Conservation (phyloP, 2,329 filamentous ascomycete genomes). For the Trichophyton simii region DNA sequence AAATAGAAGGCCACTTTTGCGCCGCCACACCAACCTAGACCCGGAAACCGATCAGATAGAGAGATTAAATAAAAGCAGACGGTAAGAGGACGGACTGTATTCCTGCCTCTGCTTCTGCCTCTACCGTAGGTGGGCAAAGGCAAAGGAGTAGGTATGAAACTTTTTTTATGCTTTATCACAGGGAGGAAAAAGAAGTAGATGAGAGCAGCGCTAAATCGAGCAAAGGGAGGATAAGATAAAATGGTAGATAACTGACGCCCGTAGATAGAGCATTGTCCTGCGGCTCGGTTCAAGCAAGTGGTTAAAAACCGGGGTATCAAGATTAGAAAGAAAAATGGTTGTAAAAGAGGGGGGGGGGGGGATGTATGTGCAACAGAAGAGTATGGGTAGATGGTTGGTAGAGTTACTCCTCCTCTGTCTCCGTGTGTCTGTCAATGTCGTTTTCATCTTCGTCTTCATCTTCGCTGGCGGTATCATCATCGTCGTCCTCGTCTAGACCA, state of each 20-base stretch:
- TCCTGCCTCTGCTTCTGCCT: not conserved
- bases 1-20: not conserved
- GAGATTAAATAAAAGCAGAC: not conserved
- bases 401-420: constrained; percentile 21
- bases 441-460: constrained; percentile 19
- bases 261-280: not conserved
- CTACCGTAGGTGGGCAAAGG: not conserved
- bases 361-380: not conserved
- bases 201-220: not conserved
- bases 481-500: constrained; percentile 39
- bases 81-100: not conserved
- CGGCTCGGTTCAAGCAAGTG: not conserved
- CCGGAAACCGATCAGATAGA: not conserved
- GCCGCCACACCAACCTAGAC: not conserved
- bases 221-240: not conserved
- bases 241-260: not conserved
- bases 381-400: not conserved
- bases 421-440: constrained; percentile 26
- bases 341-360: not conserved
- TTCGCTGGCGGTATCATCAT: constrained; percentile 35
- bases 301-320: not conserved
- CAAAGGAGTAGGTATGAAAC: not conserved
- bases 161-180: not conserved
- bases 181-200: not conserved
- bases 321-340: not conserved